Evolutionary conservation across 495 filamentous ascomycete genomes (phyloP), one percentile per base, ranked within the genome.

Genomic region (Aspergillus homomorphus): DNA sequence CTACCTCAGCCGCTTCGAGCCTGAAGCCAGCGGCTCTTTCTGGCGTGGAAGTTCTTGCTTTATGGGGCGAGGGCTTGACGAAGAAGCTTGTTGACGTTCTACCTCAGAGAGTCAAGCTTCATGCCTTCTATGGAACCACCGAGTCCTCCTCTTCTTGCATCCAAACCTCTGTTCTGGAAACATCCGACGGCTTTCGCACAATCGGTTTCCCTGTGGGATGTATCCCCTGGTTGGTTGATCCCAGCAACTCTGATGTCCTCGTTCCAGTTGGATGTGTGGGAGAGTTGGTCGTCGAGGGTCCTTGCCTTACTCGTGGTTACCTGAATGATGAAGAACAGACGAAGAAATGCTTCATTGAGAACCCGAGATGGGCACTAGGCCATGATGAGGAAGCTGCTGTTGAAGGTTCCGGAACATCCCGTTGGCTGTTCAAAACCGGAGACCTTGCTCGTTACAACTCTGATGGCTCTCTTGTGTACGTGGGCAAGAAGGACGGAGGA

Each of bases 241-340:
- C 82, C 0, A 54, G 58, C 0, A 73, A 88, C 55, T 76, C 80
- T 46, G 60, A 84, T 23, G 52, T 62, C 0, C 75, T 89, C 15
- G 73, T 82, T 23, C 82, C 84, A 0, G 66, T 87, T 10, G 86
- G 86, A 18, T 69, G 71, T 5, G 69, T 84, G 38, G 87, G 87
- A 42, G 87, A 89, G 64, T 62, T 88, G 19, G 62, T 82, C 3
- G 72, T 89, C n/a, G 84, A 87, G 70, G 85, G 85, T 0, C 80
- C 84, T 0, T 69, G 80, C 21, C 66, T 87, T 12, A 78, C 73
- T 7, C 62, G 70, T 0, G 76, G 76, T 0, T 87, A 87, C 57
- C 66, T 87, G 9, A 70, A 79, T 12, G 43, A 71, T 18, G 66
- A 70, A 4, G 70, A 69, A 14, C 69, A 69, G 53, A 81, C 75